Percentiles rank a stretch among this genome's conserved stretches.
Conservation (phyloP, 768 basidiomycete genomes). For the Xanthoconium stramineum region DNA sequence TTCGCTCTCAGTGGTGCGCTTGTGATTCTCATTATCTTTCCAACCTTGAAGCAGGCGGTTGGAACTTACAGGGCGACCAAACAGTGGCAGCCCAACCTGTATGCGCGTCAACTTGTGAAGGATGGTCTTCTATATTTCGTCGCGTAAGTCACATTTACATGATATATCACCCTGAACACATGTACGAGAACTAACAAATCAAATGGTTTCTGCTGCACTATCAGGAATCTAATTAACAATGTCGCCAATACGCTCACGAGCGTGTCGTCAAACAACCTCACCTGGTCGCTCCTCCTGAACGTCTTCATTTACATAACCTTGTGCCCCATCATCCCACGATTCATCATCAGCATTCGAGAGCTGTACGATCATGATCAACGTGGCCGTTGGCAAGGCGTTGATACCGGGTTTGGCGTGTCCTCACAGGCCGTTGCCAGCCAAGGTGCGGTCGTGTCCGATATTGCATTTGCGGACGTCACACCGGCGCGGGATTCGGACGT, state of each 20-base stretch:
- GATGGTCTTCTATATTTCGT: neutral
- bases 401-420: neutral
- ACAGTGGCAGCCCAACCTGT: conserved; percentile 1
- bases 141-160: neutral
- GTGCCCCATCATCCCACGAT: neutral
- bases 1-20: neutral
- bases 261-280: rapidly evolving
- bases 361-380: neutral
- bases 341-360: conserved; percentile 10
- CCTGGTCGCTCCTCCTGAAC: neutral
- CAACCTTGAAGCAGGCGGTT: neutral
- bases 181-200: too few species aligned
- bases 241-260: neutral
- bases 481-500: neutral
- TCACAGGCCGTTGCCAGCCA: neutral
- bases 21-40: neutral
- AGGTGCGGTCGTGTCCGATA: neutral
- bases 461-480: neutral
- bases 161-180: too few species aligned
- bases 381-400: neutral
- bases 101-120: neutral
- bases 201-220: too few species aligned
- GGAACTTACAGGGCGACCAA: conserved; percentile 8
- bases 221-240: neutral
- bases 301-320: neutral